These are phyloP conservation scores for Nakazawaea ernobii DNA, from an alignment of 805 yeast genomes.

Conservation along the genomic window DNA sequence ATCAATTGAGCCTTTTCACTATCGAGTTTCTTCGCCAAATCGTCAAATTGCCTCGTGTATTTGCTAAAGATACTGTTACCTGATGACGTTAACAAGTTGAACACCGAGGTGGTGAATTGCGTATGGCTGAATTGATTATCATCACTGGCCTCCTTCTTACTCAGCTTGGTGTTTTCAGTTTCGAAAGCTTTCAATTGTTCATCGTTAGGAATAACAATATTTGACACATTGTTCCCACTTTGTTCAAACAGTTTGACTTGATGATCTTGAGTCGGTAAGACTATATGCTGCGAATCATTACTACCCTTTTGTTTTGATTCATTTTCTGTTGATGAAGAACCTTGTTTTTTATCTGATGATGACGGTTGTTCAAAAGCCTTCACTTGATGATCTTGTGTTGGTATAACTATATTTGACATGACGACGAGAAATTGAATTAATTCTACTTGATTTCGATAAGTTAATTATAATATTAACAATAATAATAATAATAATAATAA, in stretches of 20 bases:
- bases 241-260: slow-evolving; percentile 6
- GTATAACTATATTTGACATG: slow-evolving; percentile 8
- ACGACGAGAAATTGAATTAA: not conserved
- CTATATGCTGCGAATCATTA: not conserved
- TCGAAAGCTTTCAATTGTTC: slow-evolving; percentile 4
- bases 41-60: slow-evolving; percentile 2
- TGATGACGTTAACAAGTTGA: not conserved
- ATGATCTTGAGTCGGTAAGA: slow-evolving; percentile 7
- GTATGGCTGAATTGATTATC: not conserved
- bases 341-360: not conserved
- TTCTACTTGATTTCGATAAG: too few species aligned
- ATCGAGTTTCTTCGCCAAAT: not conserved
- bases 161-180: not conserved
- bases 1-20: slow-evolving; percentile 23
- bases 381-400: slow-evolving; percentile 10
- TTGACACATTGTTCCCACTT: not conserved
- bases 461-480: too few species aligned
- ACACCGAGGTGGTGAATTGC: not conserved
- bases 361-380: not conserved
- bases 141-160: not conserved
- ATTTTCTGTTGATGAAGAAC: not conserved
- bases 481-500: not conserved
- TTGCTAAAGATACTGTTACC: slow-evolving; percentile 1
- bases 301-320: not conserved
- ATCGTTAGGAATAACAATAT: slow-evolving; percentile 1